Evolutionary conservation across 306 rosid species (phyloP).

Genomic region (Alnus glutinosa): DNA sequence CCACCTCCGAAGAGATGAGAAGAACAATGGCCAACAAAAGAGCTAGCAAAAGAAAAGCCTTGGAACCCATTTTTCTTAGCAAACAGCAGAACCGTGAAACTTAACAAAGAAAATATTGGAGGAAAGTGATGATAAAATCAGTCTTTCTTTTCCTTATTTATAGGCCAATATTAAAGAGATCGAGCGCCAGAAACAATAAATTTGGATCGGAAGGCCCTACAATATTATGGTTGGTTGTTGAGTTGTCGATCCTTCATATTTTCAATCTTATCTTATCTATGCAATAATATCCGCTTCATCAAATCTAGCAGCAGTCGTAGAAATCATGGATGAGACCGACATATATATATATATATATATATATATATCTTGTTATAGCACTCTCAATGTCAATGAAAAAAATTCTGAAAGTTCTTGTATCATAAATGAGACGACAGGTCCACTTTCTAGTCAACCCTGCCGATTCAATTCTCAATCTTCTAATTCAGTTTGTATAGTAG

Average conservation of each 20-base stretch:
- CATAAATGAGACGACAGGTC: too few relatives aligned
- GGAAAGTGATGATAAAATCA: neutral
- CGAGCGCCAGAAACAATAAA: neutral
- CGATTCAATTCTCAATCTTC: too few relatives aligned
- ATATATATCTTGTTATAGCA: too few relatives aligned
- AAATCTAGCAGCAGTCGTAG: too few relatives aligned
- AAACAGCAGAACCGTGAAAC: neutral
- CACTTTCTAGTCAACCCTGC: too few relatives aligned
- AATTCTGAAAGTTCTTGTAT: too few relatives aligned
- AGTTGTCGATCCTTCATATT: neutral
- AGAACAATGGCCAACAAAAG: slow-evolving; percentile 39
- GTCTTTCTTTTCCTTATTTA: slow-evolving; percentile 23
- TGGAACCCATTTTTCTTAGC: slow-evolving; percentile 42
- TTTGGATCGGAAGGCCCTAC: neutral
- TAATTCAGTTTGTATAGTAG: too few relatives aligned
- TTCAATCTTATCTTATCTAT: neutral
- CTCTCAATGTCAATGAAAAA: too few relatives aligned
- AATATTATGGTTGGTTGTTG: neutral
- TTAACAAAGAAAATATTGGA: neutral
- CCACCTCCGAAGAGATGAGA: slow-evolving; percentile 25
- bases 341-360: too few relatives aligned
- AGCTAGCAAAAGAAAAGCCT: slow-evolving; percentile 29
- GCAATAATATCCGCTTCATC: too few relatives aligned
- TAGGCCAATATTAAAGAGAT: neutral
- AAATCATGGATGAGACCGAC: too few relatives aligned